phyloP scores from a whole-genome alignment of 2,329 filamentous ascomycete species.

The Paramyrothecium sp. region DNA sequence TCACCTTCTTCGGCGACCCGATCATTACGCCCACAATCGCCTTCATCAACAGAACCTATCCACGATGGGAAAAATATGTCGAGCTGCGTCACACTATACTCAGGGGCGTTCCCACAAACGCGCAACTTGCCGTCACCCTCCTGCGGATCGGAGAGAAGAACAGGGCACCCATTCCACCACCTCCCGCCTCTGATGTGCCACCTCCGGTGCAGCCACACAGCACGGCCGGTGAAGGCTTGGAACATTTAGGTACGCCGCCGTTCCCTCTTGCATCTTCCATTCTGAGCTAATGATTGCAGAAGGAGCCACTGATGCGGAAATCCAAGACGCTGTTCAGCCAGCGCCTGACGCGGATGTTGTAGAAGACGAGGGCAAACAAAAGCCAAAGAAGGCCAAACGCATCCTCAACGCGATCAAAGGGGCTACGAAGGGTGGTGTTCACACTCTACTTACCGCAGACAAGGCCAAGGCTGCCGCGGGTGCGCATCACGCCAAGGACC shows the following conservation, averaged over 20 bases:
- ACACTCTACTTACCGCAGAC: slow-evolving; percentile 70
- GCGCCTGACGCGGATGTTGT: slow-evolving; percentile 32
- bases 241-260: slow-evolving; percentile 29
- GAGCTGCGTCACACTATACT: slow-evolving; percentile 75
- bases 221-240: slow-evolving; percentile 36
- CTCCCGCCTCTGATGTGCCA: slow-evolving; percentile 33
- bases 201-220: slow-evolving; percentile 40
- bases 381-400: slow-evolving; percentile 38
- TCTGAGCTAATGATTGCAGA: slow-evolving; percentile 18
- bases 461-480: slow-evolving; percentile 63
- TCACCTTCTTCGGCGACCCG: slow-evolving; percentile 79
- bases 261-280: neutral
- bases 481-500: slow-evolving; percentile 62
- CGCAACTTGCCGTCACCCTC: slow-evolving; percentile 77
- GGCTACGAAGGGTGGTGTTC: slow-evolving; percentile 69
- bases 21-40: slow-evolving; percentile 59
- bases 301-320: slow-evolving; percentile 60
- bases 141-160: slow-evolving; percentile 80
- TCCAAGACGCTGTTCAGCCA: slow-evolving; percentile 58
- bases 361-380: slow-evolving; percentile 42
- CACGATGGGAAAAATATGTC: slow-evolving; percentile 73
- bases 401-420: slow-evolving; percentile 66
- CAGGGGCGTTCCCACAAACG: slow-evolving; percentile 82
- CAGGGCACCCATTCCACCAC: slow-evolving; percentile 71
- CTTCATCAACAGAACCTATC: slow-evolving; percentile 60